Base-by-base conservation (phyloP, 139 green algal genomes). In the Coccomyxa sp. region DNA sequence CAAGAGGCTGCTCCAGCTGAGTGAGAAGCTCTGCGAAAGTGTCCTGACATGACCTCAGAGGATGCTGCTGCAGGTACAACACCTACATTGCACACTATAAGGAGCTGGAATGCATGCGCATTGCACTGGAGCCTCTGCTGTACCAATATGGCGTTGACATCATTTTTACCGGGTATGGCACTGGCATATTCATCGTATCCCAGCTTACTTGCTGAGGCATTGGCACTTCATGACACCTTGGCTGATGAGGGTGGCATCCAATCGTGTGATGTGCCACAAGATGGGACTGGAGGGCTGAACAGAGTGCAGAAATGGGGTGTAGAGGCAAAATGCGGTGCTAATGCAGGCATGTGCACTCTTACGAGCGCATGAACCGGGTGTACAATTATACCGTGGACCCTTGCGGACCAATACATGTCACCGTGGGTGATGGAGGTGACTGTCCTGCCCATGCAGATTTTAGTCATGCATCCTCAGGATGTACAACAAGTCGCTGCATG, bases 351-450 rank as follows among this genome's bases (percentile, higher is more conserved):
- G 91, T 95, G 82, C 91, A 95, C 54, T 81, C 88, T 6, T 95
- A 95, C 76, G 91, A 95, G 85, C 85, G 91, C 44, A 73, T 37
- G 29, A 50, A 87, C 33, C 79, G 77, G 14, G 90, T 94, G 55
- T 88, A 78, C n/a, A 29, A 88, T 10, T 70, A 68, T 34, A 35
- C 80, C 38, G 40, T 54, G 27, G 58, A 91, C 36, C 39, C 73
- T 31, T 92, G 88, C 76, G 91, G 82, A 1, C 74, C 82, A 16
- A 38, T 82, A 0, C 75, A 94, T 83, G 82, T 95, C 58, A 88
- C 85, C 78, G 84, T 95, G 39, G 91, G 90, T 6, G 91, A 96
- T 70, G 92, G 92, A 35, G 92, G 92, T 40, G 95, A 58, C 14
- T 58, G 10, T 58, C 14, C 44, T 64, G 35, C 14, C 2, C 64